Percentiles rank a stretch among this genome's conserved stretches.
Evolutionary conservation across 1,284 basidiomycete genomes (phyloP).

Genomic region (Amylostereum areolatum): DNA sequence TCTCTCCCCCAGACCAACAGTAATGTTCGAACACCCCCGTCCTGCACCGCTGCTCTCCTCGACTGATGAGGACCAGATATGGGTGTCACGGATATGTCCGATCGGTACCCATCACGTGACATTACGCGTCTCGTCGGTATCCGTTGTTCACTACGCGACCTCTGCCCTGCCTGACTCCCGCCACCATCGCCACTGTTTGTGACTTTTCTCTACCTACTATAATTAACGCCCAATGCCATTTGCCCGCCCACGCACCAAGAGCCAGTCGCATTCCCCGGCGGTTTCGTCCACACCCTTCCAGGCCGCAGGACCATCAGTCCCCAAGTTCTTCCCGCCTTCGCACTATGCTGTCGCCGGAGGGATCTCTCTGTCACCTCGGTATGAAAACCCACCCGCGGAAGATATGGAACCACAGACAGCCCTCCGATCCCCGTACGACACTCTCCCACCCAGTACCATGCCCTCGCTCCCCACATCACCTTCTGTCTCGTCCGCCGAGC

Average conservation of each 20-base stretch:
- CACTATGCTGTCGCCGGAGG: conserved; percentile 62
- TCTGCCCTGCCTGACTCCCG: too few relatives aligned
- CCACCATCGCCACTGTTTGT: too few relatives aligned
- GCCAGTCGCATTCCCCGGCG: conserved; percentile 25
- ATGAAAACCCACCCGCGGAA: conserved; percentile 3
- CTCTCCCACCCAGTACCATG: background rate
- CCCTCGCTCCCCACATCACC: background rate
- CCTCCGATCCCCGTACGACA: background rate
- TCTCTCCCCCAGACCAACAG: too few relatives aligned
- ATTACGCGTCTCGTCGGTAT: too few relatives aligned
- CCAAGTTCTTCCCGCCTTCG: conserved; percentile 51
- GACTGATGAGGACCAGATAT: too few relatives aligned
- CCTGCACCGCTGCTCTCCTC: too few relatives aligned
- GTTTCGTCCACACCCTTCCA: conserved; percentile 15
- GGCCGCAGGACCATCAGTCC: conserved; percentile 16
- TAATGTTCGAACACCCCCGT: too few relatives aligned
- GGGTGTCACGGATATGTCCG: too few relatives aligned
- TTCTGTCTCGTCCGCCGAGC: background rate
- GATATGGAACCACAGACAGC: conserved; percentile 9
- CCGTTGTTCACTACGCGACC: too few relatives aligned
- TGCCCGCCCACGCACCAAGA: conserved; percentile 11
- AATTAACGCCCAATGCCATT: conserved; percentile 6
- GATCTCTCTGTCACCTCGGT: conserved; percentile 19
- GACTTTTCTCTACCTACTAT: too few relatives aligned
- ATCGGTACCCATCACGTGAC: too few relatives aligned